phyloP scores from a whole-genome alignment of 441 rosid species.

The Brassica hybrid region DNA sequence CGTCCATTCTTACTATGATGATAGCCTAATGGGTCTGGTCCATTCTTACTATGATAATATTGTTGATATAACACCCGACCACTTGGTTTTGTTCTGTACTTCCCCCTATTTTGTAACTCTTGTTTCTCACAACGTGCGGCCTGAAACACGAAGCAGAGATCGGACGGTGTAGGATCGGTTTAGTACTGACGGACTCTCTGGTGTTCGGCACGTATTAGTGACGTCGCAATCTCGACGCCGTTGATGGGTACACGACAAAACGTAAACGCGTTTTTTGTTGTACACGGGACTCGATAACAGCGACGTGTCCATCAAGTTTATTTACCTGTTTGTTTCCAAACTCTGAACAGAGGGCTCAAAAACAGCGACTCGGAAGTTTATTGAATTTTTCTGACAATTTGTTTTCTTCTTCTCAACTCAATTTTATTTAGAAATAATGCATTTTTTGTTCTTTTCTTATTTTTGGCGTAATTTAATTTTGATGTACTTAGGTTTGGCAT shows the following conservation, averaged over 20 bases:
- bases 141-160: slow-evolving; percentile 10
- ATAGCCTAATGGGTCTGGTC: neutral
- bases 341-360: slow-evolving; percentile 27
- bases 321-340: neutral
- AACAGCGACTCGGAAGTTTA: slow-evolving; percentile 5
- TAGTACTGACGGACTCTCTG: neutral
- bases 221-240: slow-evolving; percentile 28
- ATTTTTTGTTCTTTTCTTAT: neutral
- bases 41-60: neutral
- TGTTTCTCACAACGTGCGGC: slow-evolving; percentile 17
- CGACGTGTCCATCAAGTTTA: slow-evolving; percentile 33
- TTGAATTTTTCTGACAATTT: slow-evolving; percentile 34
- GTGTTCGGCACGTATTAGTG: slow-evolving; percentile 11
- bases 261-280: slow-evolving; percentile 35
- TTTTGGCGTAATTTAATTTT: neutral
- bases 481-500: neutral
- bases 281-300: slow-evolving; percentile 40
- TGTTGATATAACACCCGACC: neutral
- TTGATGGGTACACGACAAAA: slow-evolving; percentile 34
- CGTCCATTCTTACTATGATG: neutral
- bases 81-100: neutral
- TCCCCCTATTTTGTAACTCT: neutral
- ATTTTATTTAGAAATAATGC: neutral
- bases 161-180: slow-evolving; percentile 8
- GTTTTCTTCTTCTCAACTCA: slow-evolving; percentile 9